Percentiles rank a stretch among this genome's conserved stretches.
These are phyloP conservation scores for Boletus reticuloceps DNA, from an alignment of 768 basidiomycete genomes.

Conservation along the genomic window DNA sequence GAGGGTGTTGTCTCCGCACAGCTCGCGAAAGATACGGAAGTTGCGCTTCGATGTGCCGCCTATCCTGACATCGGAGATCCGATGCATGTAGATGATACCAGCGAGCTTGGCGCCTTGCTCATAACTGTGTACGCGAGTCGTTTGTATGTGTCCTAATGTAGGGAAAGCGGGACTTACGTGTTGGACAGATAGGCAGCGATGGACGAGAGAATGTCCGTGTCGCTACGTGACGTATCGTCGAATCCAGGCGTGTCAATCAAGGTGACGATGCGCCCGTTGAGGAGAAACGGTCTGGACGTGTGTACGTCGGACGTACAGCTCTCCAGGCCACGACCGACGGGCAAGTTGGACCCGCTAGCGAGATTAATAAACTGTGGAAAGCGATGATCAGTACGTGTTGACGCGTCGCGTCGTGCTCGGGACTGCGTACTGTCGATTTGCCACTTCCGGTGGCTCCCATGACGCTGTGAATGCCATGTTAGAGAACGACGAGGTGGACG, in stretches of 20 bases:
- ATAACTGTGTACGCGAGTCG: conserved; percentile 18
- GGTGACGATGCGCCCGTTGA: conserved; percentile 44
- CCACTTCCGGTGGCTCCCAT: conserved; percentile 38
- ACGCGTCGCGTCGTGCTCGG: background rate
- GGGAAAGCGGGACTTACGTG: conserved; percentile 19
- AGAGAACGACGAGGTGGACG: background rate
- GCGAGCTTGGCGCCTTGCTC: conserved; percentile 41
- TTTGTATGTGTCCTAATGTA: background rate
- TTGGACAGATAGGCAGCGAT: conserved; percentile 42
- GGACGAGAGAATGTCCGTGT: conserved; percentile 49
- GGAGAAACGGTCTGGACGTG: conserved; percentile 40
- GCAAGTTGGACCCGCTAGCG: conserved; percentile 46
- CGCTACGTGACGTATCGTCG: conserved; percentile 50
- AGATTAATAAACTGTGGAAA: conserved; percentile 50
- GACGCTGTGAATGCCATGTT: conserved; percentile 20
- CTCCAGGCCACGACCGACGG: conserved; percentile 43
- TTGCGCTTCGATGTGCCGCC: conserved; percentile 50
- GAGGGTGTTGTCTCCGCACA: conserved; percentile 51
- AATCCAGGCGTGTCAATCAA: conserved; percentile 64
- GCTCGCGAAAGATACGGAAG: conserved; percentile 49
- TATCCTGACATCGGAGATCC: conserved; percentile 50
- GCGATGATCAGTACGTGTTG: background rate
- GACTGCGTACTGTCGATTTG: conserved; percentile 33
- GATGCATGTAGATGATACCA: conserved; percentile 55
- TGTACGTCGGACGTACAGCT: conserved; percentile 52